Percentiles rank a stretch among this genome's conserved stretches.
Conservation (phyloP, 2,329 filamentous ascomycete genomes). For the Decorospora gaudefroyi region DNA sequence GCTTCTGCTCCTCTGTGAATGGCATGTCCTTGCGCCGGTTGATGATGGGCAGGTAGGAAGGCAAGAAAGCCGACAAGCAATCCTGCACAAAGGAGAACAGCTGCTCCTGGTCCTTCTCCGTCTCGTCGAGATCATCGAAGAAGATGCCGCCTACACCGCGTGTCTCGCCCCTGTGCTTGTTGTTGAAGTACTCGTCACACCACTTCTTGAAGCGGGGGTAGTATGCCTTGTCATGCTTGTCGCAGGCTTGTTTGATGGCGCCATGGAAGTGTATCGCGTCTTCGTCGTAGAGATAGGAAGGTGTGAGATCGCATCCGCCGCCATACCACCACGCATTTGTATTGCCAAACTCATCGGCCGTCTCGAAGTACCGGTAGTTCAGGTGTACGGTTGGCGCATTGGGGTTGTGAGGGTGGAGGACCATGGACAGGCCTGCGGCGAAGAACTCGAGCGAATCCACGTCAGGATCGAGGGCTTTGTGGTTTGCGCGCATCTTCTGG, state of each 20-base stretch:
- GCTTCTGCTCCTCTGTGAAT: constrained; percentile 82
- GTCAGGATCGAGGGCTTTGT: constrained; percentile 81
- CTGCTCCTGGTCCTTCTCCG: constrained; percentile 83
- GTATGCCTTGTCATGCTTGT: constrained; percentile 89
- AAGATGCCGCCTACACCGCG: constrained; percentile 95
- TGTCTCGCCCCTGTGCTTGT: constrained; percentile 85
- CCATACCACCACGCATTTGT: constrained; percentile 97
- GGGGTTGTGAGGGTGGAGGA: constrained; percentile 90
- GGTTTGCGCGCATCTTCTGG: constrained; percentile 80
- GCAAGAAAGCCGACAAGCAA: constrained; percentile 83
- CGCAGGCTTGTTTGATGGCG: constrained; percentile 89
- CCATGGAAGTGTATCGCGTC: constrained; percentile 97
- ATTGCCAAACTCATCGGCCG: constrained; percentile 78
- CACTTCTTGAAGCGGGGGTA: constrained; percentile 95
- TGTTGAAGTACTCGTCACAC: constrained; percentile 97
- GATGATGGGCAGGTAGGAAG: constrained; percentile 88
- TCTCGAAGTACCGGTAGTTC: constrained; percentile 99
- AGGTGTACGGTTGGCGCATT: constrained; percentile 97
- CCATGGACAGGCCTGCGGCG: constrained; percentile 88
- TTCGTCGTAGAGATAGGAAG: constrained; percentile 92
- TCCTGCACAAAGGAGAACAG: constrained; percentile 88
- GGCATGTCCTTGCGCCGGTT: constrained; percentile 89
- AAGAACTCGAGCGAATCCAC: constrained; percentile 92
- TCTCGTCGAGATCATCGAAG: constrained; percentile 94
- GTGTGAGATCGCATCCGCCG: constrained; percentile 91